phyloP scores from a whole-genome alignment of 768 basidiomycete genomes.

The Pisolithus albus region DNA sequence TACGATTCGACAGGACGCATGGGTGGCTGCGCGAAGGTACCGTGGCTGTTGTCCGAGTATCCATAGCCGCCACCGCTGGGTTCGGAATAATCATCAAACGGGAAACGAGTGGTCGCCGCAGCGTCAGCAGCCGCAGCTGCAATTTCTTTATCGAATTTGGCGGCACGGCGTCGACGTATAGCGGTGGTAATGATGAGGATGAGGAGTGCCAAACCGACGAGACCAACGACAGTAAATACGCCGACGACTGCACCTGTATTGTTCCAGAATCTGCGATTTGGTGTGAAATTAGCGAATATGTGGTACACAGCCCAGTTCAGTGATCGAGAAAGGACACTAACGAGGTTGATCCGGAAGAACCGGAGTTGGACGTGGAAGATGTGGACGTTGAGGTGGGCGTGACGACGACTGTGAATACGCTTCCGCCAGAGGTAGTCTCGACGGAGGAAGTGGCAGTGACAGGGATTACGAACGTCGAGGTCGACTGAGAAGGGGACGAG shows the following conservation, averaged over 20 bases:
- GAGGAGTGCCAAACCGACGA: constrained; percentile 46
- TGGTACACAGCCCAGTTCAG: background rate
- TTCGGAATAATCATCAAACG: constrained; percentile 43
- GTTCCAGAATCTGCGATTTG: constrained; percentile 48
- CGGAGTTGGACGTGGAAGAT: background rate
- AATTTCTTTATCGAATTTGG: constrained; percentile 66
- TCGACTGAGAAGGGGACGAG: constrained; percentile 3
- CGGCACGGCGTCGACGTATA: constrained; percentile 57
- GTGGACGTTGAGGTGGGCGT: background rate
- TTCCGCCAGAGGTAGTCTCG: constrained; percentile 7
- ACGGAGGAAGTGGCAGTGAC: background rate
- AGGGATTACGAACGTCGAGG: background rate
- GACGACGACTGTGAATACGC: constrained; percentile 3
- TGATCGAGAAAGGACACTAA: constrained; percentile 12
- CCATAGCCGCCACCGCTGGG: constrained; percentile 18
- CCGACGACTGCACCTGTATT: constrained; percentile 72
- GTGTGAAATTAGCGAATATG: background rate
- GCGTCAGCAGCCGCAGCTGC: constrained; percentile 66
- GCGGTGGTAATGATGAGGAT: constrained; percentile 43
- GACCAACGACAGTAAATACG: constrained; percentile 64
- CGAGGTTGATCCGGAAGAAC: constrained; percentile 15
- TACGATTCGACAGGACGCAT: constrained; percentile 39
- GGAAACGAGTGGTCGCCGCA: constrained; percentile 42
- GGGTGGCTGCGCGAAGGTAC: constrained; percentile 47
- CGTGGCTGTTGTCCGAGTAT: constrained; percentile 49